Conservation (phyloP, 345 rosid genomes). For the Citrus cavaleriei region DNA sequence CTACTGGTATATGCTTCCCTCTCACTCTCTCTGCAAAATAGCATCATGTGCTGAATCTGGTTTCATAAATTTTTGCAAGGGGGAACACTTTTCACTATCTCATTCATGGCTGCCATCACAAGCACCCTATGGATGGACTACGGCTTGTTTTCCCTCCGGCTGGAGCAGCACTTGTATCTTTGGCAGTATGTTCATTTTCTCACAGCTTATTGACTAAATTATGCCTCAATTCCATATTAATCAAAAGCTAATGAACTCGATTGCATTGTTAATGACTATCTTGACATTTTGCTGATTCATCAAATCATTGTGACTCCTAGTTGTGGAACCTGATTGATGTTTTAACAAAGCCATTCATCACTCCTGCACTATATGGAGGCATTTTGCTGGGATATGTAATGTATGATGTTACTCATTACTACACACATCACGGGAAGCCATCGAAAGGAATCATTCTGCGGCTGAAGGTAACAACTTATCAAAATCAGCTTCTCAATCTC, state of each 20-base stretch:
- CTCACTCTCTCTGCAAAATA: neutral
- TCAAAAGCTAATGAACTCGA: neutral
- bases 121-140: slow-evolving; percentile 93
- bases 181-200: slow-evolving; percentile 49
- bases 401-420: slow-evolving; percentile 71
- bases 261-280: neutral
- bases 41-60: slow-evolving; percentile 1
- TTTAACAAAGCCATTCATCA: slow-evolving; percentile 42
- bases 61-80: slow-evolving; percentile 43
- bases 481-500: neutral
- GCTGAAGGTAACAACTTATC: slow-evolving; percentile 45
- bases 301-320: slow-evolving; percentile 18
- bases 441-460: slow-evolving; percentile 31
- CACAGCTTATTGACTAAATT: neutral
- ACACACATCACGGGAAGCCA: slow-evolving; percentile 74
- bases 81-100: slow-evolving; percentile 85
- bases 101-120: slow-evolving; percentile 94
- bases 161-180: slow-evolving; percentile 60
- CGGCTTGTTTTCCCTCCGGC: slow-evolving; percentile 93
- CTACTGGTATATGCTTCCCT: slow-evolving; percentile 40
- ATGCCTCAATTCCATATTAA: neutral
- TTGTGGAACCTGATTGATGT: slow-evolving; percentile 49
- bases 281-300: neutral
- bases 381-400: slow-evolving; percentile 63
- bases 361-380: slow-evolving; percentile 70